Conservation (phyloP, 2,329 filamentous ascomycete species). For the Grosmannia penicillata region DNA sequence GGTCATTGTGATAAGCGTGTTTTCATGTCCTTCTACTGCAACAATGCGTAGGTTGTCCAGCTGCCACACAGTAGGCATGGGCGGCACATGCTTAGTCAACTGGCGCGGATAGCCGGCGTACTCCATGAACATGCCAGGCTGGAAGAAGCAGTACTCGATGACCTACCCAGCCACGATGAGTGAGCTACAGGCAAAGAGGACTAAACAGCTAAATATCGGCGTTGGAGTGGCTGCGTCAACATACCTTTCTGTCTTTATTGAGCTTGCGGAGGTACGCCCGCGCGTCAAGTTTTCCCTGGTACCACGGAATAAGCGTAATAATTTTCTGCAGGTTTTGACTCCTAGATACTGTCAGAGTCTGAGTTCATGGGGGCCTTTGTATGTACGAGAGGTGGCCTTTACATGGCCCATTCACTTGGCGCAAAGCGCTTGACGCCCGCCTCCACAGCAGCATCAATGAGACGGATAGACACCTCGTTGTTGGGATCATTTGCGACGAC, state of each 20-base stretch:
- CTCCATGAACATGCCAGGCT: slow-evolving; percentile 37
- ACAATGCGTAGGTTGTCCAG: slow-evolving; percentile 26
- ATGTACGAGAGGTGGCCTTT: slow-evolving; percentile 5
- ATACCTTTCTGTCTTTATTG: slow-evolving; percentile 30
- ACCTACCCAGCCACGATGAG: slow-evolving; percentile 18
- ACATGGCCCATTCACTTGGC: slow-evolving; percentile 42
- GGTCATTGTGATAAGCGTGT: slow-evolving; percentile 27
- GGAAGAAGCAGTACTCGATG: slow-evolving; percentile 41
- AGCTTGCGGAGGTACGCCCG: slow-evolving; percentile 33
- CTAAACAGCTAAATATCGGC: background rate
- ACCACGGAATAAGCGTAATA: slow-evolving; percentile 28
- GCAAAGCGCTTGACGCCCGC: slow-evolving; percentile 47
- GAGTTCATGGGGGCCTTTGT: too few species aligned
- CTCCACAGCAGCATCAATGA: slow-evolving; percentile 43
- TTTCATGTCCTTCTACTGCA: slow-evolving; percentile 24
- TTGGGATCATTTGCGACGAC: slow-evolving; percentile 2
- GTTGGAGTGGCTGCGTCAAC: too few species aligned
- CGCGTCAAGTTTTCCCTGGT: slow-evolving; percentile 32
- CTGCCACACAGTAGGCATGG: slow-evolving; percentile 23
- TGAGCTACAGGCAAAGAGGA: background rate
- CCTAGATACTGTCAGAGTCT: slow-evolving; percentile 4
- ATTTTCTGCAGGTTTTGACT: slow-evolving; percentile 2
- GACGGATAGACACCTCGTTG: slow-evolving; percentile 4
- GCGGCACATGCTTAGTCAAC: slow-evolving; percentile 26
- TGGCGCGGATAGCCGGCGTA: slow-evolving; percentile 36